Conservation (phyloP, 75 land plant genomes). For the Larix kaempferi region DNA sequence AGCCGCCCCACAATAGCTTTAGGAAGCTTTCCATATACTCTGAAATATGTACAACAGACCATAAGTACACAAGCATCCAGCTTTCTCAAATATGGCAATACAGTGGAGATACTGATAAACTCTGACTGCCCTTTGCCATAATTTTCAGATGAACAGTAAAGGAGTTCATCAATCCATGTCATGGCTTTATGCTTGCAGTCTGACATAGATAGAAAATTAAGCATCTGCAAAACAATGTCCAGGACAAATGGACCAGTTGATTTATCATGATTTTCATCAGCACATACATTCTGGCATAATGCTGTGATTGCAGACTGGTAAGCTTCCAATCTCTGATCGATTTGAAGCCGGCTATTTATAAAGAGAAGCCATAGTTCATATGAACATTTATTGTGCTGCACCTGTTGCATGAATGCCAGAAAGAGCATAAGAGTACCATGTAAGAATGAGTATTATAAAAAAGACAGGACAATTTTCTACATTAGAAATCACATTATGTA, state of each 20-base stretch:
- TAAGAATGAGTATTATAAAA: background rate
- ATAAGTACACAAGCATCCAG: constrained; percentile 68
- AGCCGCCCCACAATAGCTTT: constrained; percentile 31
- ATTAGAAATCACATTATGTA: background rate
- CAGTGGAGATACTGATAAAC: background rate
- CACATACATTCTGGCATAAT: constrained; percentile 25
- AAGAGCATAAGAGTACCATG: background rate
- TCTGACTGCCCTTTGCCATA: constrained; percentile 1
- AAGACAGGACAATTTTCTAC: background rate
- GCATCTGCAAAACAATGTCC: constrained; percentile 77
- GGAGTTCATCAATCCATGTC: constrained; percentile 34
- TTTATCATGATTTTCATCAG: constrained; percentile 15
- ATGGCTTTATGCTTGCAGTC: constrained; percentile 37
- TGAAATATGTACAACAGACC: constrained; percentile 68
- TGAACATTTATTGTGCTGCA: constrained; percentile 53
- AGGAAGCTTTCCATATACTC: constrained; percentile 64
- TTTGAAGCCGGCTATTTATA: constrained; percentile 56
- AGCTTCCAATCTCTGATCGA: constrained; percentile 46
- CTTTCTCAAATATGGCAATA: constrained; percentile 39
- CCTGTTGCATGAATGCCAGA: constrained; percentile 38
- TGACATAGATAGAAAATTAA: constrained; percentile 67
- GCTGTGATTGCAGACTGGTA: constrained; percentile 51
- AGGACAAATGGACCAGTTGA: constrained; percentile 59
- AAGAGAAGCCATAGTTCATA: constrained; percentile 95
- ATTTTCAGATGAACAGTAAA: constrained; percentile 9